Base-by-base conservation (phyloP, 768 basidiomycete genomes). In the Calocybe cyanea region DNA sequence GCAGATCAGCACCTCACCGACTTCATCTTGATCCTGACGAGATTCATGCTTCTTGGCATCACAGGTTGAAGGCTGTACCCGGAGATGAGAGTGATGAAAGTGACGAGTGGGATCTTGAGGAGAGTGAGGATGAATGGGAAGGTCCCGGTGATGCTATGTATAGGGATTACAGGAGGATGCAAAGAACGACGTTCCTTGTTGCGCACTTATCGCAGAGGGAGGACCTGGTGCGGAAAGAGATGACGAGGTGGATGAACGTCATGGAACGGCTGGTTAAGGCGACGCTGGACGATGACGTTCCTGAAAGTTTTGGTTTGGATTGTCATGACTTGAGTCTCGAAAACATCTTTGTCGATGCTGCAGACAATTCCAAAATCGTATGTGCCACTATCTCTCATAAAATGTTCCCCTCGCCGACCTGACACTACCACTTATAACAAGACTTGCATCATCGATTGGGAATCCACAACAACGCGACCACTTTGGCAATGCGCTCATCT, bases 391-490 rank as follows among this genome's bases (percentile, higher is more conserved):
- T n/a, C 30, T 18, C 1, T 40, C 7, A 32, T 30, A 36, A 33
- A 21, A 33, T 49, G 43, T 30, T 38, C 36, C 17, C 4, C 23
- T 41, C 50, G 18, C 35, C 48, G 36, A 54, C 48, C 49, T 44
- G n/a, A 46, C 40, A 49, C 38, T 39, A 36, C 45, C 10, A n/a
- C 34, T 52, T 11, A 28, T 28, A 28, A n/a, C n/a, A n/a, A 92
- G 90, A 87, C 87, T 1, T 87, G 87, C 56, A 78, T 92, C 47
- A 92, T 92, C 33, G 90, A 92, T 55, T 91, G 87, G 89, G 89
- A 92, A 60, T 87, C 89, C 13, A 91, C 89, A n/a, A 88, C 87
- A 9, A 88, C 83, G 7, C 76, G 90, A 11, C 90, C 89, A 3
- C 73, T 92, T 15, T 92, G 88, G 88, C 83, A 85, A 15, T 83